Conservation (phyloP, 140 eudicot species). For the Cichorium intybus region DNA sequence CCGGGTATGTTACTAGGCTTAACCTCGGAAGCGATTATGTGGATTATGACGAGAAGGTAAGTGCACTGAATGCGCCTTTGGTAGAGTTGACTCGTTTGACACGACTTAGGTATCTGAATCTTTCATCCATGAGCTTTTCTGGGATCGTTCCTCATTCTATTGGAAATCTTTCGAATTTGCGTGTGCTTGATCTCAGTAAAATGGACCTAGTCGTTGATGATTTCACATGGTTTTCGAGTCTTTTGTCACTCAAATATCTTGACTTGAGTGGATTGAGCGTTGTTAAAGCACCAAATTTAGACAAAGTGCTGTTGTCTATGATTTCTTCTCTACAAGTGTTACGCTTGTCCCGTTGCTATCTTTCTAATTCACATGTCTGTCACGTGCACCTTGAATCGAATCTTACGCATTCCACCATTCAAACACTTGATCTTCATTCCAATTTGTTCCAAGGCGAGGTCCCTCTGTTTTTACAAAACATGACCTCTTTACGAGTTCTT, state of each 20-base stretch:
- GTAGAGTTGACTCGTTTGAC: slow-evolving; percentile 26
- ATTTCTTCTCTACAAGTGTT: no score
- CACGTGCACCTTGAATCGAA: slow-evolving; percentile 24
- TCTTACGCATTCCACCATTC: slow-evolving; percentile 19
- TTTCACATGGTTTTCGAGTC: slow-evolving; percentile 26
- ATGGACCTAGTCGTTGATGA: slow-evolving; percentile 17
- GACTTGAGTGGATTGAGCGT: slow-evolving; percentile 28
- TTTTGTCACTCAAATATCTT: no score
- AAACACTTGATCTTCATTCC: slow-evolving; percentile 33
- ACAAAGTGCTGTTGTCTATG: slow-evolving; percentile 25
- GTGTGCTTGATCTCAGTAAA: slow-evolving; percentile 25
- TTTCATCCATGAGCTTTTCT: not conserved
- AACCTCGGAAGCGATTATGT: slow-evolving; percentile 13
- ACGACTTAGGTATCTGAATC: no score
- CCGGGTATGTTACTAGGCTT: slow-evolving; percentile 15
- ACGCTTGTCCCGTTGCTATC: slow-evolving; percentile 28
- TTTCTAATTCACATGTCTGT: slow-evolving; percentile 18
- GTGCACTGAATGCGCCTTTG: slow-evolving; percentile 14
- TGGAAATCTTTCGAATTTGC: slow-evolving; percentile 29
- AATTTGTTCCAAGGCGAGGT: not conserved
- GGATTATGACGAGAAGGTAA: slow-evolving; percentile 9
- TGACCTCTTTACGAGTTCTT: not conserved
- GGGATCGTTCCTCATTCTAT: slow-evolving; percentile 32
- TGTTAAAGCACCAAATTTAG: not conserved
- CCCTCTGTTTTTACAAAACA: not conserved